Base-by-base conservation (phyloP, 176 grass and related monocot genomes). In the Guadua angustifolia region DNA sequence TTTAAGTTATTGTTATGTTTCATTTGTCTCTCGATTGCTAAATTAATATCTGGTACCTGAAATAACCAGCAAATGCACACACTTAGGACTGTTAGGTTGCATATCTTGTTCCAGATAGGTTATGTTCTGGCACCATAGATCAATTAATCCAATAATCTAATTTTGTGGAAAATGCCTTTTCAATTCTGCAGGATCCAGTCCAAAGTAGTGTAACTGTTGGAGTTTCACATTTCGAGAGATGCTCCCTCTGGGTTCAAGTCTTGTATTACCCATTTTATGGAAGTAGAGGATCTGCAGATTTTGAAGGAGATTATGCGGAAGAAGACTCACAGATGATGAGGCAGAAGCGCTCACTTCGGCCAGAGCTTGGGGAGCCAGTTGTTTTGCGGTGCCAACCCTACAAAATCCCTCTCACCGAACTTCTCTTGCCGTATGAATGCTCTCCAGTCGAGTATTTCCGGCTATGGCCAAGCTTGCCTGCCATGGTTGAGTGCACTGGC, bases 191-290 rank as follows among this genome's bases (percentile, higher is more conserved):
- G 96, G 96, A 99, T 92, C 96, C 96, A 6, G 84, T 95, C 45
- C 93, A 90, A 74, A 95, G 96, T 87, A 99, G 93, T 83, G 93
- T 99, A 25, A 99, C 96, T 67, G 86, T 94, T 45, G 96, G 96
- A 70, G 96, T 99, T 79, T 99, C 96, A 82, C 96, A 99, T 86
- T 99, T 99, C 74, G 96, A 99, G 91, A 93, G 93, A 85, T 95
- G 93, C 63, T 88, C 91, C 19, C 81, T 99, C 69, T 99, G 96
- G 93, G 96, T 99, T 85, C 91, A 99, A 89, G 93, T 99, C 58
- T 78, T 99, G 60, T 95, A 99, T 86, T 99, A 99, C 33, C 93
- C 96, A 35, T 99, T 95, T 78, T 85, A 85, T 56, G 96, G 96
- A 79, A 95, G 58, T 53, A 74, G 88, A 47, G 82, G 90, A 80